Percentiles rank a stretch among this genome's conserved stretches.
phyloP scores from a whole-genome alignment of 257 asterid genomes.

The Nyctanthes arbortristis region DNA sequence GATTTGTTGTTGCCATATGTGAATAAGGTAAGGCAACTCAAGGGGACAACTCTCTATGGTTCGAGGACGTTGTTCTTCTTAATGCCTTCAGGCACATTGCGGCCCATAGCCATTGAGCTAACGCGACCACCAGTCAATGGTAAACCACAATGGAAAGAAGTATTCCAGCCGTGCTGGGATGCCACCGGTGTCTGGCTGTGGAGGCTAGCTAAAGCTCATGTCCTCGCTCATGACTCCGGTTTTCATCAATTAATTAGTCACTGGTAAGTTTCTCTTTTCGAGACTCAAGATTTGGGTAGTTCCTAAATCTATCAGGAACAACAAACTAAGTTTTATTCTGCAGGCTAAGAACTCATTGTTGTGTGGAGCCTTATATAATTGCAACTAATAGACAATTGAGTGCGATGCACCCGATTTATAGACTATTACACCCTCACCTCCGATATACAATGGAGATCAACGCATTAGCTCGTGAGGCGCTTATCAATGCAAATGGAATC shows the following conservation, averaged over 20 bases:
- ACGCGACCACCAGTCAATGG: conserved; percentile 59
- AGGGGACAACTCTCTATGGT: conserved; percentile 67
- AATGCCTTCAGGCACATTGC: conserved; percentile 42
- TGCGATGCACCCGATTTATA: conserved; percentile 72
- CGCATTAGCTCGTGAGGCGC: conserved; percentile 60
- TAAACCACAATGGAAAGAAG: conserved; percentile 68
- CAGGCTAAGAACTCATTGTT: conserved; percentile 77
- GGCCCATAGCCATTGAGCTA: conserved; percentile 74
- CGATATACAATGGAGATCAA: conserved; percentile 93
- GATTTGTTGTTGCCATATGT: conserved; percentile 70
- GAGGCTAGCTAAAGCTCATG: conserved; percentile 74
- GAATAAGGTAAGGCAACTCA: conserved; percentile 50
- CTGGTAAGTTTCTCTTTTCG: conserved; percentile 46
- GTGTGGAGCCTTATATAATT: conserved; percentile 76
- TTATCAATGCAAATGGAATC: conserved; percentile 60
- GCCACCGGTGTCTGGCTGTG: conserved; percentile 74
- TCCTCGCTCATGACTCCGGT: conserved; percentile 75
- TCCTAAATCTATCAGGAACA: not conserved
- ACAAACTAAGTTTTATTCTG: conserved; percentile 6
- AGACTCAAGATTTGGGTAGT: too few species aligned
- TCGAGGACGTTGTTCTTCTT: conserved; percentile 73
- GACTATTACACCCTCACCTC: conserved; percentile 68
- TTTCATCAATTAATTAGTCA: conserved; percentile 73
- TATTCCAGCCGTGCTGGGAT: conserved; percentile 42
- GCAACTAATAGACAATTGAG: conserved; percentile 73